Evolutionary conservation across 495 filamentous ascomycete genomes (phyloP), one percentile per base, ranked within the genome.

Genomic region (Stereocaulon alpinum): DNA sequence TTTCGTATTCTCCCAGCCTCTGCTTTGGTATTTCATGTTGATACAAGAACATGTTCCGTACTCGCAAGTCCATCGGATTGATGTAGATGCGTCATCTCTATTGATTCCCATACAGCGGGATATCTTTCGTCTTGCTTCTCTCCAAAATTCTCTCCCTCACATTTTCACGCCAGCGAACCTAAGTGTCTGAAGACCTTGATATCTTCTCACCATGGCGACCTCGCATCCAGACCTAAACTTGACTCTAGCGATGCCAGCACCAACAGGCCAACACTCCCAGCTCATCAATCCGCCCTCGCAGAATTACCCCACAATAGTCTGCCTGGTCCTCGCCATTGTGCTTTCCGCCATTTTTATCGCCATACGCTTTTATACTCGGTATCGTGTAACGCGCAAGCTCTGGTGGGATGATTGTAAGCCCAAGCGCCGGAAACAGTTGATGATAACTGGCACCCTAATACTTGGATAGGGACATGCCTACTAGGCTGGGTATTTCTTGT

Each of bases 341-440:
- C 30, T 67, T 7, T 56, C 65, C n/a, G 53, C 60, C 11, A 22
- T 56, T 11, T 43, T 59, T 22, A 47, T 65, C 15, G 18, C 29
- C 3, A 14, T 65, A 10, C 60, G 65, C 12, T 50, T 67, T 20
- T 65, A 67, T 29, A 67, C 63, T 44, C 48, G 63, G 12, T 32
- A 57, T 1, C 40, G 42, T 18, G 55, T 60, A 24, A 64, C 37
- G 14, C 59, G 42, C 56, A 54, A 61, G 47, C 40, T 65, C 9
- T 67, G 63, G 65, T 67, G 65, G 65, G 65, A 67, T 53, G 65
- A 67, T 34, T 66, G 63, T 67, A 47, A 18, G 56, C 30, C 32
- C 22, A 24, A 24, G 24, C 1, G 24, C 24, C 24, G 24, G 1
- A 24, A 24, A 1, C 24, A 24, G 3, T 24, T 40, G 11, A 12